Conservation (phyloP, 805 yeast species). For the Myxozyma sirexii region DNA sequence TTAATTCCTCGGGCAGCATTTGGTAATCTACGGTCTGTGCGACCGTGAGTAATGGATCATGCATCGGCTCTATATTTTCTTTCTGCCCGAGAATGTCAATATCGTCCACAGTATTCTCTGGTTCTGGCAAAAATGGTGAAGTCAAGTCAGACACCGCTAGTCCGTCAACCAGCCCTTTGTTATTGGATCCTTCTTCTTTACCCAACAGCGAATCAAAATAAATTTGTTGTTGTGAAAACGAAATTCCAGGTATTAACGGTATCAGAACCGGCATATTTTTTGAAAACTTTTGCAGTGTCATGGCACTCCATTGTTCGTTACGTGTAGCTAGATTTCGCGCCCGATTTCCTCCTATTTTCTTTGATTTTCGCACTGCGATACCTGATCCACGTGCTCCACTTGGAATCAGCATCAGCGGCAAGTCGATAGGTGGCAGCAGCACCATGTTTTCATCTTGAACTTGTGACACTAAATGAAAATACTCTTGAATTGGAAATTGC, state of each 20-base stretch:
- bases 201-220: slow-evolving; percentile 33
- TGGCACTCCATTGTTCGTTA: slow-evolving; percentile 42
- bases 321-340: slow-evolving; percentile 44
- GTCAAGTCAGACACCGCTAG: slow-evolving; percentile 26
- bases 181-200: slow-evolving; percentile 16
- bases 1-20: slow-evolving; percentile 22
- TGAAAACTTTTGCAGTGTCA: slow-evolving; percentile 26
- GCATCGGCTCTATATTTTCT: background rate
- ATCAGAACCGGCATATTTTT: slow-evolving; percentile 36
- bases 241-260: slow-evolving; percentile 42
- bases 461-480: slow-evolving; percentile 32
- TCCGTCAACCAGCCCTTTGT: slow-evolving; percentile 22
- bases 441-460: slow-evolving; percentile 40
- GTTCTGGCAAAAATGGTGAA: slow-evolving; percentile 13
- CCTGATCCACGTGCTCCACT: slow-evolving; percentile 11
- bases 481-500: slow-evolving; percentile 37
- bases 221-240: slow-evolving; percentile 31
- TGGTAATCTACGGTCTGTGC: slow-evolving; percentile 8
- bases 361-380: slow-evolving; percentile 7
- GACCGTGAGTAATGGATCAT: slow-evolving; percentile 14
- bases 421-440: slow-evolving; percentile 41
- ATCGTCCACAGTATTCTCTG: background rate
- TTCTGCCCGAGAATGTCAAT: slow-evolving; percentile 11
- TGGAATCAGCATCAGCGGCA: slow-evolving; percentile 29
- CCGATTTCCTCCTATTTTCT: slow-evolving; percentile 43